Evolutionary conservation across 805 yeast species (phyloP).

Genomic region (Wickerhamiella parazyma): DNA sequence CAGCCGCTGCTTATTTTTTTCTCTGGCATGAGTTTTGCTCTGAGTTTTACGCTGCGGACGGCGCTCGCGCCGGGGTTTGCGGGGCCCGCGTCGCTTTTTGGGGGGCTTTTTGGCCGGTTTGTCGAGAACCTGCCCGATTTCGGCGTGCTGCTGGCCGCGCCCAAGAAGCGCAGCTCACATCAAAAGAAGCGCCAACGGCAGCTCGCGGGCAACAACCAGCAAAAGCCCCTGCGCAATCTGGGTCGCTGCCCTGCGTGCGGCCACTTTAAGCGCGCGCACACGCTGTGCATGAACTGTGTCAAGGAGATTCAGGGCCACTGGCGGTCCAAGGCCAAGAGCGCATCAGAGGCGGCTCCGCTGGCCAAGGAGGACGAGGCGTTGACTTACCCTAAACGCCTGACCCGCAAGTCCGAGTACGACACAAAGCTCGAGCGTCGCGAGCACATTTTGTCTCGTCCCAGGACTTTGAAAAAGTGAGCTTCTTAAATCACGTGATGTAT

Average conservation of each 20-base stretch:
- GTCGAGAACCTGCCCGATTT: not conserved
- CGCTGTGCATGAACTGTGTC: slow-evolving; percentile 87
- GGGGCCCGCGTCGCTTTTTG: not conserved
- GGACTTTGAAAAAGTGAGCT: slow-evolving; percentile 36
- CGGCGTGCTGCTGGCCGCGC: slow-evolving; percentile 47
- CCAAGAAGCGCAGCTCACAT: slow-evolving; percentile 86
- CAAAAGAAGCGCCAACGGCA: slow-evolving; percentile 73
- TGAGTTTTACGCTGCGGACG: not conserved
- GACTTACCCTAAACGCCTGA: slow-evolving; percentile 21
- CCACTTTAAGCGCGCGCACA: slow-evolving; percentile 74
- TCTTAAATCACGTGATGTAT: no score
- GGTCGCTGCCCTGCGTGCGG: slow-evolving; percentile 96
- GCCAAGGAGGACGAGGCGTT: slow-evolving; percentile 18
- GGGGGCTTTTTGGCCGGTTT: not conserved
- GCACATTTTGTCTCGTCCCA: slow-evolving; percentile 41
- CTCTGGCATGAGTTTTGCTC: not conserved
- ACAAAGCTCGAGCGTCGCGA: slow-evolving; percentile 40
- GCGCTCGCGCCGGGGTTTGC: not conserved
- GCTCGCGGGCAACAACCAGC: slow-evolving; percentile 68
- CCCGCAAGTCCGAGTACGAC: slow-evolving; percentile 26
- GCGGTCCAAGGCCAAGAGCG: slow-evolving; percentile 29
- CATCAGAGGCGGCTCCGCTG: not conserved
- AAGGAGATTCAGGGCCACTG: slow-evolving; percentile 65
- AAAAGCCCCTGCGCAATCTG: slow-evolving; percentile 59
- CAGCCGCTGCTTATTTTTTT: not conserved